phyloP scores from a whole-genome alignment of 495 filamentous ascomycete genomes.

The Neurospora sp. region DNA sequence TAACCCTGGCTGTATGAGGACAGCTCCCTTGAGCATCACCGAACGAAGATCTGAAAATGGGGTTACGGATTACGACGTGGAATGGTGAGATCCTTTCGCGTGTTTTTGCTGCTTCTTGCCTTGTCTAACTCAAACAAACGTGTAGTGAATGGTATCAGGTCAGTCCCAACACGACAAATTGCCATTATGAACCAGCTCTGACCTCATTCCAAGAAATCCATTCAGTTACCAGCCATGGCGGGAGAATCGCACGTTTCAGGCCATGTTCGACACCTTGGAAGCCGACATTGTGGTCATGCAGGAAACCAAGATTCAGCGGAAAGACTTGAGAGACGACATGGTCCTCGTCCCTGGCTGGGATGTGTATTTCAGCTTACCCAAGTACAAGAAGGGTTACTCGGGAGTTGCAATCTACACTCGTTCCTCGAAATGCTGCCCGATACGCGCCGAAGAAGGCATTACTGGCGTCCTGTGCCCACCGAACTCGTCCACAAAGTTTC shows the following conservation, averaged over 20 bases:
- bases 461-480: slow-evolving; percentile 73
- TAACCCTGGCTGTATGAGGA: neutral
- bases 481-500: slow-evolving; percentile 62
- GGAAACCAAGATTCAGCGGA: slow-evolving; percentile 92
- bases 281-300: slow-evolving; percentile 94
- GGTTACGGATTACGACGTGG: slow-evolving; percentile 79
- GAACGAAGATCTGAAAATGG: slow-evolving; percentile 38
- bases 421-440: slow-evolving; percentile 77
- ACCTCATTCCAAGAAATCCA: slow-evolving; percentile 56
- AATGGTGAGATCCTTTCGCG: slow-evolving; percentile 50
- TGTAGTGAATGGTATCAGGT: slow-evolving; percentile 90
- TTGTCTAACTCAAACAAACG: neutral
- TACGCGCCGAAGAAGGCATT: slow-evolving; percentile 88
- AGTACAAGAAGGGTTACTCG: slow-evolving; percentile 95
- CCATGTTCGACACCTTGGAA: slow-evolving; percentile 91
- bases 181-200: neutral
- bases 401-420: slow-evolving; percentile 92
- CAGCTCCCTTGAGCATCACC: neutral
- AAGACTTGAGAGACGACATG: slow-evolving; percentile 92
- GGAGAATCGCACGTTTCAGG: slow-evolving; percentile 72
- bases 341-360: slow-evolving; percentile 94
- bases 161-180: slow-evolving; percentile 10
- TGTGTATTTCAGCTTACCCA: slow-evolving; percentile 87
- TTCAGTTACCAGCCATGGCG: slow-evolving; percentile 96
- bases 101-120: slow-evolving; percentile 11